Percentiles rank a stretch among this genome's conserved stretches.
phyloP scores from a whole-genome alignment of 306 rosid species.

The Quercus cerris region DNA sequence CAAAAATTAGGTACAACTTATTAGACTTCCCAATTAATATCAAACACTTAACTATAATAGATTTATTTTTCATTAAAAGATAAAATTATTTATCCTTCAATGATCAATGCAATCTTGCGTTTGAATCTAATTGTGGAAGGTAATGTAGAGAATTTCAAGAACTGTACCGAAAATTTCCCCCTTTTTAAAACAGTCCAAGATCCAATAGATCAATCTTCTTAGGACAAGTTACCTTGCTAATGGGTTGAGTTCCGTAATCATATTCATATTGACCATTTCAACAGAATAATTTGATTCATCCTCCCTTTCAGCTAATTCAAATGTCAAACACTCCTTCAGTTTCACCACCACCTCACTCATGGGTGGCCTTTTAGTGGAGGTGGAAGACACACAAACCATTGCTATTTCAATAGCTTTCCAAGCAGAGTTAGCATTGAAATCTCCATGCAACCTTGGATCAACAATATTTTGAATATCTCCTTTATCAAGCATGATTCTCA shows the following conservation, averaged over 20 bases:
- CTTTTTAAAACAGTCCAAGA: too few relatives aligned
- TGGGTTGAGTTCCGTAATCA: neutral
- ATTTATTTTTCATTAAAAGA: too few relatives aligned
- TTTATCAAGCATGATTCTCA: neutral
- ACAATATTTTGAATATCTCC: slow-evolving; percentile 8
- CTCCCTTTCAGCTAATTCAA: neutral
- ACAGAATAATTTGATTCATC: neutral
- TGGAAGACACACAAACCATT: slow-evolving; percentile 10
- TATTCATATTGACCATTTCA: neutral
- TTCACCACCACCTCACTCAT: slow-evolving; percentile 12
- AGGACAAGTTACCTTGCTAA: too few relatives aligned
- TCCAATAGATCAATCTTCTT: too few relatives aligned
- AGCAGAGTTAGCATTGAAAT: neutral
- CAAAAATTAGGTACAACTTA: too few relatives aligned
- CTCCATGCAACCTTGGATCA: slow-evolving; percentile 10
- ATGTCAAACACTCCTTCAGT: slow-evolving; percentile 6
- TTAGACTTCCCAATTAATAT: too few relatives aligned
- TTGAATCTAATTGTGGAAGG: too few relatives aligned
- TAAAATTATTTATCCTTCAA: too few relatives aligned
- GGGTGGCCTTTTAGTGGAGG: slow-evolving; percentile 3
- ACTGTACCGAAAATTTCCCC: too few relatives aligned
- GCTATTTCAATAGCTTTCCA: slow-evolving; percentile 25
- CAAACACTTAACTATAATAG: too few relatives aligned
- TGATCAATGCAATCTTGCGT: too few relatives aligned
- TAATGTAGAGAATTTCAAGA: too few relatives aligned